Percentiles rank a stretch among this genome's conserved stretches.
phyloP scores from a whole-genome alignment of 805 yeast species.

The Peterozyma toletana region DNA sequence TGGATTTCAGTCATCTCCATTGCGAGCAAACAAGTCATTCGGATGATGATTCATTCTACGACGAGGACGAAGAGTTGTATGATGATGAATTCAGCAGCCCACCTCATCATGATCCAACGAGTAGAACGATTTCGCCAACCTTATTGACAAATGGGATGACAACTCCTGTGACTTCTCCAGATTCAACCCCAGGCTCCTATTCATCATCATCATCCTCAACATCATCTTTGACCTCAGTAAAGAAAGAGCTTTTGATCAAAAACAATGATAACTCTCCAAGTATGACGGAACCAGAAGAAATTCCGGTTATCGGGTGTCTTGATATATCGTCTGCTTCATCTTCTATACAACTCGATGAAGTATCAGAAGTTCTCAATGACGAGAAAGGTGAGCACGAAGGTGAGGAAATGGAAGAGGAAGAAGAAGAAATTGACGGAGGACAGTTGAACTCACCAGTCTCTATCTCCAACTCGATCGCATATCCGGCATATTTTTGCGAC shows the following conservation, averaged over 20 bases:
- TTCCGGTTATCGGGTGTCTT: constrained; percentile 5
- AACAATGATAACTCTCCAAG: constrained; percentile 5
- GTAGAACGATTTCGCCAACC: not conserved
- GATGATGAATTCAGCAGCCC: constrained; percentile 6
- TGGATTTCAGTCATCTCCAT: constrained; percentile 2
- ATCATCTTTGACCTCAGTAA: not conserved
- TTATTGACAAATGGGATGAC: not conserved
- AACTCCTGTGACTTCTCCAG: constrained; percentile 6
- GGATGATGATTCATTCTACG: not conserved
- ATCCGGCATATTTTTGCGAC: too few relatives aligned
- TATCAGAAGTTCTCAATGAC: too few relatives aligned
- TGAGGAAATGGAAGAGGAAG: too few relatives aligned
- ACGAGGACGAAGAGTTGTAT: constrained; percentile 2
- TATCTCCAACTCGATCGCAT: too few relatives aligned
- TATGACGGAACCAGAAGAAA: not conserved
- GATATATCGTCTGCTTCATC: not conserved
- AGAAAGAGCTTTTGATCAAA: constrained; percentile 2
- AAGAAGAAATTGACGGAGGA: too few relatives aligned
- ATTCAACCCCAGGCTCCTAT: not conserved
- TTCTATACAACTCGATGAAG: not conserved
- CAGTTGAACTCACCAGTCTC: too few relatives aligned
- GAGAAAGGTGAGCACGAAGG: too few relatives aligned
- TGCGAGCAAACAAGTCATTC: not conserved
- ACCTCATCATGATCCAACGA: not conserved
- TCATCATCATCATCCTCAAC: constrained; percentile 1